Conservation (phyloP, 352 stramenopile genomes). For the Blastocystis sp. region DNA sequence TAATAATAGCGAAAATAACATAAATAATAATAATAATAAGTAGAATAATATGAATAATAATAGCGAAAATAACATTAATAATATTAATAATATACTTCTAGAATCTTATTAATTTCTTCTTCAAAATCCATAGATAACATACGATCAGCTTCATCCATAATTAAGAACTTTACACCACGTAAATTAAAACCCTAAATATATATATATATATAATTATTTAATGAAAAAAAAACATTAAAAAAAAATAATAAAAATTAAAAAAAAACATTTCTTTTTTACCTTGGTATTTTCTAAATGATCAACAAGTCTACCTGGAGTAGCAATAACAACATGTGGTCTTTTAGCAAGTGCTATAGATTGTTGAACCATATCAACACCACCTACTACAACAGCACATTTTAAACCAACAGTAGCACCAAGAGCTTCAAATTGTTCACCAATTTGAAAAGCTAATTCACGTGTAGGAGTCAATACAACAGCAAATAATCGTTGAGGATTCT, state of each 20-base stretch:
- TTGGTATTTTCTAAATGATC: slow-evolving; percentile 86
- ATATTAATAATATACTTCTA: slow-evolving; percentile 68
- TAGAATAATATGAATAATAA: too few species aligned
- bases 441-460: slow-evolving; percentile 80
- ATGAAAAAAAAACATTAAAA: too few species aligned
- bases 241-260: too few species aligned
- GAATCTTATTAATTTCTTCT: slow-evolving; percentile 91
- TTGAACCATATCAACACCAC: slow-evolving; percentile 85
- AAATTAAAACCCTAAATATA: slow-evolving; percentile 59
- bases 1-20: too few species aligned
- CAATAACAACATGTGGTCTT: slow-evolving; percentile 81
- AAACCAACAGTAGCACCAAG: slow-evolving; percentile 69
- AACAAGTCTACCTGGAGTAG: slow-evolving; percentile 72
- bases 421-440: slow-evolving; percentile 73
- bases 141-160: slow-evolving; percentile 76
- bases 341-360: slow-evolving; percentile 83
- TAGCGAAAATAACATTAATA: neutral
- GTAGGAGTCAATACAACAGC: slow-evolving; percentile 71
- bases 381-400: slow-evolving; percentile 68
- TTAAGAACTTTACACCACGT: slow-evolving; percentile 63
- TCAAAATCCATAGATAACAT: slow-evolving; percentile 92
- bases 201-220: too few species aligned
- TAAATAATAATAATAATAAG: too few species aligned
- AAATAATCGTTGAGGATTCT: slow-evolving; percentile 65
- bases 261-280: neutral